Conservation (phyloP, 345 rosid species). For the Rhodomyrtus tomentosa region DNA sequence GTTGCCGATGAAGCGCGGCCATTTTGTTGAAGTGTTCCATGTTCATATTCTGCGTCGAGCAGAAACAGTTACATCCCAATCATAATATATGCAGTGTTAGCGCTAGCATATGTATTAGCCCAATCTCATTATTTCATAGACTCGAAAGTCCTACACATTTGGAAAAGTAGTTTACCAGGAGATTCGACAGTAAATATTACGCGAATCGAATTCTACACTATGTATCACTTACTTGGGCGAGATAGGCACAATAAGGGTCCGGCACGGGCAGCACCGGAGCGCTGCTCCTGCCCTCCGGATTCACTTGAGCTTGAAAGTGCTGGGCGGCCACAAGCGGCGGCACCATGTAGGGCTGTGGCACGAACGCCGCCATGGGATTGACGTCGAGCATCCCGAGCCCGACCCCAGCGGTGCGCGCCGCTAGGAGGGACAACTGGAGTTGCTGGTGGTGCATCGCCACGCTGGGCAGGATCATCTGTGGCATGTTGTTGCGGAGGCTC, state of each 20-base stretch:
- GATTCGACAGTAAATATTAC: background rate
- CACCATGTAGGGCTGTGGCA: conserved; percentile 5
- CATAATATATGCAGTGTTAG: background rate
- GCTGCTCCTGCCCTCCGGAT: background rate
- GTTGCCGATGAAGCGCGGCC: conserved; percentile 36
- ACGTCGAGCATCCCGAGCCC: conserved; percentile 20
- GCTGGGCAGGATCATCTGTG: conserved; percentile 21
- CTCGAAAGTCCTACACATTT: background rate
- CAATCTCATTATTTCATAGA: background rate
- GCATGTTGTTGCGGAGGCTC: conserved; percentile 42
- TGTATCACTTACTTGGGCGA: conserved; percentile 33
- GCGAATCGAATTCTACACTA: background rate
- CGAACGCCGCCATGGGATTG: conserved; percentile 6
- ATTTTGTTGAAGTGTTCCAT: conserved; percentile 36
- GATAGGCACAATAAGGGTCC: conserved; percentile 37
- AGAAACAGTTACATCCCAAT: background rate
- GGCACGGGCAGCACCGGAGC: conserved; percentile 5
- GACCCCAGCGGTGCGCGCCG: conserved; percentile 25
- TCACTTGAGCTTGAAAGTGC: background rate
- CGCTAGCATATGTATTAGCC: background rate
- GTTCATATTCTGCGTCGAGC: conserved; percentile 29
- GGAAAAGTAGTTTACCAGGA: no score
- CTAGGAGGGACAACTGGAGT: conserved; percentile 47
- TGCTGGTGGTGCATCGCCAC: conserved; percentile 22
- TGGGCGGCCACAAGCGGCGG: background rate